phyloP scores from a whole-genome alignment of 2,329 filamentous ascomycete genomes.

The Diplodia scrobiculata region DNA sequence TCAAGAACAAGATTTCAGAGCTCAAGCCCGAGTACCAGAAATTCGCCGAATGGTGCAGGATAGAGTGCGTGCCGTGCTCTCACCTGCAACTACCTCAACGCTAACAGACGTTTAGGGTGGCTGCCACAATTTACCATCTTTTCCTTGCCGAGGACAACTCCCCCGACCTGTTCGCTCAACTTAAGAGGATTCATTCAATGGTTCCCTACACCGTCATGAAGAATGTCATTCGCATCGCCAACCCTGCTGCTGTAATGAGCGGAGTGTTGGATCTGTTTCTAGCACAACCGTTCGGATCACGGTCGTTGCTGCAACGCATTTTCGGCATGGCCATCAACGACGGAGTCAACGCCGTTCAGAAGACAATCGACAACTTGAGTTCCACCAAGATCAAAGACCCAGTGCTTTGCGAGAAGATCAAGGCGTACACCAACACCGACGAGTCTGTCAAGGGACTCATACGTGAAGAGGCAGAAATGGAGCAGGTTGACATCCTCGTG shows the following conservation, averaged over 20 bases:
- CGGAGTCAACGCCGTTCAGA: conserved; percentile 83
- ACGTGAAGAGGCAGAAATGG: conserved; percentile 69
- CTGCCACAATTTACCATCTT: conserved; percentile 92
- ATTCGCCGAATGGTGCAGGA: conserved; percentile 96
- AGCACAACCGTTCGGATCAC: conserved; percentile 87
- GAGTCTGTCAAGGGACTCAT: conserved; percentile 75
- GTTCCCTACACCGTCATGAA: conserved; percentile 92
- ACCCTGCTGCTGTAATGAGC: conserved; percentile 96
- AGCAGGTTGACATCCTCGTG: conserved; percentile 82
- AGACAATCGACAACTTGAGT: conserved; percentile 76
- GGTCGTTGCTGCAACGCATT: conserved; percentile 89
- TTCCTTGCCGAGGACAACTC: conserved; percentile 99
- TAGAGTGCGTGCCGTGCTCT: conserved; percentile 60
- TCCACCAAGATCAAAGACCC: conserved; percentile 75
- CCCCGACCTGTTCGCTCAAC: conserved; percentile 90
- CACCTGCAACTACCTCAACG: neutral
- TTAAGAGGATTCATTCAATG: conserved; percentile 89
- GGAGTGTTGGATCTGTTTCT: conserved; percentile 91
- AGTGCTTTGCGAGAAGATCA: conserved; percentile 77
- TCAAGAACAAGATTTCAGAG: conserved; percentile 83
- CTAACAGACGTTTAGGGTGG: conserved; percentile 57
- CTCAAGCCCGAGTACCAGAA: conserved; percentile 95
- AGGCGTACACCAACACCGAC: conserved; percentile 72
- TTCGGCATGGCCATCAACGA: conserved; percentile 90
- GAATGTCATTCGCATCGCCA: conserved; percentile 94